These are phyloP conservation scores for Leccinum ochraceum DNA, from an alignment of 768 basidiomycete species.

Conservation along the genomic window DNA sequence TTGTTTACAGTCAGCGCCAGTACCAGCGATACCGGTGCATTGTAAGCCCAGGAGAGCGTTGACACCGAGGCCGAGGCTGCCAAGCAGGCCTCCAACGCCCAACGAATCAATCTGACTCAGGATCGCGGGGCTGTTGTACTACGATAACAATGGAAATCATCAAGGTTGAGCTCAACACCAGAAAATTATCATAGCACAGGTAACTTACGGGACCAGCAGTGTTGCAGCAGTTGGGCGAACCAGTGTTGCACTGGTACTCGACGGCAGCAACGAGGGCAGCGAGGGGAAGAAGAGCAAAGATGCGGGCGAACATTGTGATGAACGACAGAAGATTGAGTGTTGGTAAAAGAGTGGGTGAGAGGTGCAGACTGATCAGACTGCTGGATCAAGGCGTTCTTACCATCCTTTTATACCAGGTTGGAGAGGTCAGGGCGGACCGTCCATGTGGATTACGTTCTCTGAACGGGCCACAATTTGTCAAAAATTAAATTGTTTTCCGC, in stretches of 20 bases:
- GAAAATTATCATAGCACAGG: neutral
- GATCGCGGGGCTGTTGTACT: neutral
- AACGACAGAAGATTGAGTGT: neutral
- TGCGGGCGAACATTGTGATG: neutral
- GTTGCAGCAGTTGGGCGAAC: neutral
- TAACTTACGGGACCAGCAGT: neutral
- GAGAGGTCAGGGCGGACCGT: neutral
- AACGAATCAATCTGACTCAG: neutral
- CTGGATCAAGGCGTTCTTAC: neutral
- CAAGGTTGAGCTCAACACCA: neutral
- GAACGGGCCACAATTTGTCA: too few species aligned
- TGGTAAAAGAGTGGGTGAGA: neutral
- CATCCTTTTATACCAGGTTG: neutral
- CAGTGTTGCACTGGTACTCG: neutral
- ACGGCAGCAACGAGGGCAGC: neutral
- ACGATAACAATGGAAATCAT: neutral
- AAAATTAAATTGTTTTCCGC: too few species aligned
- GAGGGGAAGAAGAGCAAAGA: neutral
- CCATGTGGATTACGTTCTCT: too few species aligned
- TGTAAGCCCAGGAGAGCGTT: neutral
- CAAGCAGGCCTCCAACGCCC: neutral
- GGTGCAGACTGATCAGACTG: neutral
- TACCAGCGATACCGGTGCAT: neutral
- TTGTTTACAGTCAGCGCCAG: neutral
- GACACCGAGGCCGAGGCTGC: rapidly evolving